phyloP scores from a whole-genome alignment of 768 basidiomycete genomes.

The Gelatoporia subvermispora region DNA sequence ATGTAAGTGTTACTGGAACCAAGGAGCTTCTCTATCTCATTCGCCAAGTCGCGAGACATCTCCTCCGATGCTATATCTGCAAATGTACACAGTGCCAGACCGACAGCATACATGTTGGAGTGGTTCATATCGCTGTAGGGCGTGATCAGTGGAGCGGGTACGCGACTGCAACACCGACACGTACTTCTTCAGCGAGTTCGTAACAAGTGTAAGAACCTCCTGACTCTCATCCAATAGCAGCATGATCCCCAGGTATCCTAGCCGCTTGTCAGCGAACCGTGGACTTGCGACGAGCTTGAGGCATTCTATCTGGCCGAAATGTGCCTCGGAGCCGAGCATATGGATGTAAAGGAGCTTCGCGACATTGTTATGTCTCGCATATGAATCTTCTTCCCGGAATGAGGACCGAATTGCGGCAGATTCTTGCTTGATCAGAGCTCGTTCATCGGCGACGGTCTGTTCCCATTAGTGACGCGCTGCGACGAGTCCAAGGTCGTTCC shows the following conservation, averaged over 20 bases:
- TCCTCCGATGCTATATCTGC: slow-evolving; percentile 99
- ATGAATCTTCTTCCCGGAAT: slow-evolving; percentile 95
- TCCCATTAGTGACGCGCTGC: slow-evolving; percentile 15
- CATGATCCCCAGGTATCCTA: slow-evolving; percentile 98
- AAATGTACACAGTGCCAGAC: slow-evolving; percentile 94
- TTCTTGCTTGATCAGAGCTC: slow-evolving; percentile 94
- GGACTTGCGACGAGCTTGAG: slow-evolving; percentile 92
- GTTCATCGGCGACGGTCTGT: slow-evolving; percentile 97
- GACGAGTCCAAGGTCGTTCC: neutral
- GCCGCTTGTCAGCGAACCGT: slow-evolving; percentile 90
- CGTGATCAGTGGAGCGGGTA: slow-evolving; percentile 6
- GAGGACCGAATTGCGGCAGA: slow-evolving; percentile 95
- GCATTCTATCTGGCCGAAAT: slow-evolving; percentile 99
- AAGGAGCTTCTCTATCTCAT: slow-evolving; percentile 95
- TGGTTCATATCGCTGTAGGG: slow-evolving; percentile 92
- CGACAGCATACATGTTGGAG: slow-evolving; percentile 98
- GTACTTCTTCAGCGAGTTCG: slow-evolving; percentile 97
- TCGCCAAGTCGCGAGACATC: slow-evolving; percentile 97
- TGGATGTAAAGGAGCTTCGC: slow-evolving; percentile 98
- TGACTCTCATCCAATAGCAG: slow-evolving; percentile 94
- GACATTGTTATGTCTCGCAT: slow-evolving; percentile 93
- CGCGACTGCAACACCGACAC: slow-evolving; percentile 14
- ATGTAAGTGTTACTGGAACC: slow-evolving; percentile 99
- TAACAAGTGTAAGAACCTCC: slow-evolving; percentile 94
- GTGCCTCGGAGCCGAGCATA: slow-evolving; percentile 97